phyloP scores from a whole-genome alignment of 768 basidiomycete genomes.

The Psilocybe sp. region DNA sequence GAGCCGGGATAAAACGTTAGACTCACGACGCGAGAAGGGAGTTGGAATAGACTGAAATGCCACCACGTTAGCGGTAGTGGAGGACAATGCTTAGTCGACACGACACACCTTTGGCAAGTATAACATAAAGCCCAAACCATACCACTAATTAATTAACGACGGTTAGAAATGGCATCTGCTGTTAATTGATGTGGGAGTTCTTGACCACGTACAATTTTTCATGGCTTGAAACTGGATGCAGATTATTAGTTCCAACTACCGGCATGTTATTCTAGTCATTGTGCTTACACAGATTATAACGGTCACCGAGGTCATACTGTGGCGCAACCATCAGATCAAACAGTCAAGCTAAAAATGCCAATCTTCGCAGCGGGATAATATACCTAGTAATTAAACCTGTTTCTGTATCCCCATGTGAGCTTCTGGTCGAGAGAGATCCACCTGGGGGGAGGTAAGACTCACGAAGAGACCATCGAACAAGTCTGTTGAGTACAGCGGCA shows the following conservation, averaged over 20 bases:
- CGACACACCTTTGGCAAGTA: slow-evolving; percentile 10
- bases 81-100: background rate
- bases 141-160: slow-evolving; percentile 3
- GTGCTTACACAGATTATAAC: slow-evolving; percentile 11
- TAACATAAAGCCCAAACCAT: slow-evolving; percentile 13
- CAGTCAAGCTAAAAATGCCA: background rate
- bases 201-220: slow-evolving; percentile 5
- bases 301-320: slow-evolving; percentile 9
- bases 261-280: too few species aligned
- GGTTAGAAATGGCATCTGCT: background rate
- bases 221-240: slow-evolving; percentile 10
- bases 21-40: slow-evolving; percentile 11
- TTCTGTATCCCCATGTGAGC: background rate
- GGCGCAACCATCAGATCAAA: too few species aligned
- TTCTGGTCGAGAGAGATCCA: background rate
- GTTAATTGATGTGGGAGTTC: too few species aligned
- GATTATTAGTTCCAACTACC: background rate
- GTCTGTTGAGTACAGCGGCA: slow-evolving; percentile 3
- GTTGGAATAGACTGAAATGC: slow-evolving; percentile 10
- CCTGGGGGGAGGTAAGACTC: background rate
- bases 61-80: background rate
- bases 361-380: background rate
- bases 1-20: background rate
- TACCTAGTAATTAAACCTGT: slow-evolving; percentile 14
- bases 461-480: slow-evolving; percentile 12